These are phyloP conservation scores for Chrysoporthe puriensis DNA, from an alignment of 2,329 filamentous ascomycete species.

Conservation along the genomic window DNA sequence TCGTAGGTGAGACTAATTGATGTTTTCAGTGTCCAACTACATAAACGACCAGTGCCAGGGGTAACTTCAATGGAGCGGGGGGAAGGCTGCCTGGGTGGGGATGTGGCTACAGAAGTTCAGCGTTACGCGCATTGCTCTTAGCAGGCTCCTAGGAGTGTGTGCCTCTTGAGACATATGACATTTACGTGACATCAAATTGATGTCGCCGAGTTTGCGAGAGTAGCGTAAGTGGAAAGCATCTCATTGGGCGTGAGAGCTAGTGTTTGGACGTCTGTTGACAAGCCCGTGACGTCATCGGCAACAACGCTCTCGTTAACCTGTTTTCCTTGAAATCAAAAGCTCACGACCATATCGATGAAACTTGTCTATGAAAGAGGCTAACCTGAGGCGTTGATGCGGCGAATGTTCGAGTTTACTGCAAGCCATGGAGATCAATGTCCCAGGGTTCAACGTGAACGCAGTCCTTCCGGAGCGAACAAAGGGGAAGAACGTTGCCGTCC, in stretches of 20 bases:
- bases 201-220: too few species aligned
- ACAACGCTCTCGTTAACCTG: background rate
- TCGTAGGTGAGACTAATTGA: background rate
- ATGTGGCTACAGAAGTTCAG: too few species aligned
- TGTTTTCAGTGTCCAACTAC: background rate
- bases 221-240: background rate
- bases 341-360: too few species aligned
- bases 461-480: conserved; percentile 13
- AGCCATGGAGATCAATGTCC: conserved; percentile 15
- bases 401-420: background rate
- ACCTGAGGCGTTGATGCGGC: too few species aligned
- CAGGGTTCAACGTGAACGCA: conserved; percentile 15
- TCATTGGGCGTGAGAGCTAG: background rate
- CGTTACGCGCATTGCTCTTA: too few species aligned
- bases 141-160: too few species aligned
- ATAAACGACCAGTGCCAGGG: too few species aligned
- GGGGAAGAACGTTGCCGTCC: conserved; percentile 23
- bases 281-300: background rate
- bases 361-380: background rate
- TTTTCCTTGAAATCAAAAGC: background rate
- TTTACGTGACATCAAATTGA: too few species aligned
- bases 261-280: background rate
- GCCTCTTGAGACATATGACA: too few species aligned
- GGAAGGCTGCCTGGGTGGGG: too few species aligned
- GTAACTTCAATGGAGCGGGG: too few species aligned